Evolutionary conservation across 257 asterid species (phyloP), one percentile per base, ranked within the genome.

Genomic region (Osmanthus fragrans): DNA sequence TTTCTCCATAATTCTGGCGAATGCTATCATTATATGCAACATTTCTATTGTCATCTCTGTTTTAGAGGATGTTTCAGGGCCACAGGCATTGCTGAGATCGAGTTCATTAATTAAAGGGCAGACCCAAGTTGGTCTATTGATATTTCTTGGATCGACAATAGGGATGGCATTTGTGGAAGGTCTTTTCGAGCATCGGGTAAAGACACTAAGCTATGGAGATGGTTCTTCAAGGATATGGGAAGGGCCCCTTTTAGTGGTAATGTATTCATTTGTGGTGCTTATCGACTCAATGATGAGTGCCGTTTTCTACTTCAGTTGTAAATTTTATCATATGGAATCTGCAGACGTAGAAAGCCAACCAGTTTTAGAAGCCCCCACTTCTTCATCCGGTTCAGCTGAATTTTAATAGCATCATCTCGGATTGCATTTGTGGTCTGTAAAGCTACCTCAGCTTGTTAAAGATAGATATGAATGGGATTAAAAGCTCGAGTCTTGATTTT

Each of bases 171-270:
- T 95, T 36, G 97, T 92, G 78, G 96, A 95, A 87, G 97, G 96
- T 29, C 80, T 95, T 47, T 95, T 91, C 77, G 97, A 93, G 86
- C 98, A 95, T 77, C 83, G 99, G 79, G 97, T 93, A 74, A 95
- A 90, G 87, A 87, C 92, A 18, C 60, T 95, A 74, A 93, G 98
- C 75, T 90, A 95, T 79, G 99, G 96, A 69, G 93, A 93, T 82
- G 98, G 97, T 45, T 91, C 99, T 63, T 93, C 98, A 5, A 87
- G 97, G 82, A 83, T 90, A 72, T 95, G 98, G 99, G 98, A 95
- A 88, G 97, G 99, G 3, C 99, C 99, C 1, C 92, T 95, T 77
- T 82, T 95, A 89, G 97, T 95, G 25, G n/a, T 90, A 65, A 88
- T 95, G 96, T 93, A 89, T 79, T 93, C 98, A 3, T 91, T 93